Base-by-base conservation (phyloP, 2,329 filamentous ascomycete species). In the Cercospora canescens region DNA sequence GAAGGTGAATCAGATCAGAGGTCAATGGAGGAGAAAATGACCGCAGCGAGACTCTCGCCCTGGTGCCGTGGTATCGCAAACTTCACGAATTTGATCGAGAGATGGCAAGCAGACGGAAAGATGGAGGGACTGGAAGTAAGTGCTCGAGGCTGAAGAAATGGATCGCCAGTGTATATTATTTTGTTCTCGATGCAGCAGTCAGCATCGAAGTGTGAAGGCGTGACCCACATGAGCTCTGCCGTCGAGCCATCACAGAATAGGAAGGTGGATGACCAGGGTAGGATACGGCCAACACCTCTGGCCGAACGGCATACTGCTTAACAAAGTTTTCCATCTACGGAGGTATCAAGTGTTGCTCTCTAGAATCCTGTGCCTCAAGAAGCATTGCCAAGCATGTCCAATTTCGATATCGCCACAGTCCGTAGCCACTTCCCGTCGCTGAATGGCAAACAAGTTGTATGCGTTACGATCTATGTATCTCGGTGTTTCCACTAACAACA, bases 351-450 rank as follows among this genome's bases (percentile, higher is more conserved):
- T 60, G 6, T 14, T 60, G 2, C 16, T 30, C 45, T 52, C 28
- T 6, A 7, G 14, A n/a, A 28, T 7, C 24, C 12, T 6, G 28
- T 14, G 16, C 12, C 24, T 30, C 24, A 52, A 4, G 16, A 14
- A 28, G 11, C 6, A 34, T 35, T 6, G 8, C 24, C 41, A n/a
- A 52, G 24, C 16, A 71, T 71, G 69, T 50, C 69, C 12, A 55
- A 60, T 8, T 85, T 91, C 71, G 82, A 89, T 70, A 82, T 91
- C 57, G 73, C 81, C 8, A 79, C 81, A 57, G 83, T 85, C 32
- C 84, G 89, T 66, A 81, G 83, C 67, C 82, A 84, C 62, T 94
- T 94, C 80, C 91, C 91, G 35, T 89, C 90, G 14, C 78, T 94
- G 41, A 79, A 84, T 45, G 83, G 88, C 66, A 81, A 88, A 55